Evolutionary conservation across 192 early-diverging fungal species (phyloP).

Genomic region (Mortierella alpina): DNA sequence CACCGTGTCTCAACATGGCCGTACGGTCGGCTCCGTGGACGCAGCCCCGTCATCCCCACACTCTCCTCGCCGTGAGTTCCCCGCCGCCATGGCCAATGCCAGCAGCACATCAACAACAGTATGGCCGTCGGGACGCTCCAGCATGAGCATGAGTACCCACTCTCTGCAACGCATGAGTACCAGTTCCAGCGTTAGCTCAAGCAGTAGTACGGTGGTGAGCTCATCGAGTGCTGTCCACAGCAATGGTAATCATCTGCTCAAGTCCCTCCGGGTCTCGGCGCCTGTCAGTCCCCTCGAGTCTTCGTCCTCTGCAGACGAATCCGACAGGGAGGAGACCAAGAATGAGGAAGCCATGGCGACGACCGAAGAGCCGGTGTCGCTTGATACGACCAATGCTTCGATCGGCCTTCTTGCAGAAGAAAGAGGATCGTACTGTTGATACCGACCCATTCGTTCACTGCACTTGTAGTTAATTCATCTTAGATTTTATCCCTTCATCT

Average conservation of each 20-base stretch:
- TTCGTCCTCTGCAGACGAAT: not conserved
- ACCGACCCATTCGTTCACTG: too few relatives aligned
- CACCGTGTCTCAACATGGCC: constrained; percentile 4
- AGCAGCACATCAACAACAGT: too few relatives aligned
- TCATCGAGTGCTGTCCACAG: not conserved
- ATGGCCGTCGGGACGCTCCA: constrained; percentile 49
- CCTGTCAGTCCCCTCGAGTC: constrained; percentile 15
- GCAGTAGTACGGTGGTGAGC: too few relatives aligned
- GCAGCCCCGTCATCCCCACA: too few relatives aligned
- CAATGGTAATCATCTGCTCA: not conserved
- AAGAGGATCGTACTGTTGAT: too few relatives aligned
- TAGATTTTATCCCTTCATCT: too few relatives aligned
- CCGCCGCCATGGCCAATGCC: too few relatives aligned
- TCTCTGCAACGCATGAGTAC: constrained; percentile 31
- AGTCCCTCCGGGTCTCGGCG: not conserved
- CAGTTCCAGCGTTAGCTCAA: constrained; percentile 17
- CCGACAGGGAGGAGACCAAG: constrained; percentile 2
- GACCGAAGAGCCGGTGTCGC: constrained; percentile 18
- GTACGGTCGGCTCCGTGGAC: not conserved
- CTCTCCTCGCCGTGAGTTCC: too few relatives aligned
- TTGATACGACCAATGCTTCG: not conserved
- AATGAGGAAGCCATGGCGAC: not conserved
- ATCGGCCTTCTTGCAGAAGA: too few relatives aligned
- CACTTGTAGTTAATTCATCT: too few relatives aligned
- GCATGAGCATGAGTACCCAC: constrained; percentile 31